Base-by-base conservation (phyloP, 1,139 yeast genomes). In the Meyerozyma guilliermondii region DNA sequence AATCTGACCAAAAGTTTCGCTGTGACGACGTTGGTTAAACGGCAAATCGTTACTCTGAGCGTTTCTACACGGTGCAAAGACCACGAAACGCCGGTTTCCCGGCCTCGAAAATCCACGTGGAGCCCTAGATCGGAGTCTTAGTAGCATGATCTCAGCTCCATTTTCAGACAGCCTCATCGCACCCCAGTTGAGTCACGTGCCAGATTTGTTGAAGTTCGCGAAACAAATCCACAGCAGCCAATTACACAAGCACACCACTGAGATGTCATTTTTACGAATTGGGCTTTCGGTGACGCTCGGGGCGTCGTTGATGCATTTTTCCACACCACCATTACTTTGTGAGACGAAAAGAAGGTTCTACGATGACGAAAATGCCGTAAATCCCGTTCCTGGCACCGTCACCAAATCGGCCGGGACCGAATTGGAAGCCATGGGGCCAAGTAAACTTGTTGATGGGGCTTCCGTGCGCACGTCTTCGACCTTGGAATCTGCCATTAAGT, bases 381-480 rank as follows among this genome's bases (percentile, higher is more conserved):
- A 62, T 41, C 84, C 78, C 33, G 64, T 68, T 46, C 86, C 78
- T 51, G 87, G 80, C 16, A 75, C 76, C 1, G 65, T 69, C 3
- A 63, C 67, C n/a, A 66, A 79, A n/a, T 77, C 80, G n/a, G 63
- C 74, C 20, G 76, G 71, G 8, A 59, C 74, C 26, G 74, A 74
- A 50, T 56, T 70, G 44, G 64, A 71, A 49, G 49, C 59, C 3
- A 48, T 62, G 29, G 72, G 76, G 29, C 63, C 76, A 46, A 68
- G 70, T 48, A 67, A 69, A 46, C 56, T 76, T 38, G 71, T 81
- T 44, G 80, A 78, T 52, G 86, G 85, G 2, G 70, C 76, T 5
- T 72, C 81, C 1, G 77, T 83, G 27, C 75, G 83, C 39, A 69
- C 86, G 3, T 71, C 81, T 29, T 58, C 62, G 13, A 39, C 60